Conservation (phyloP, 352 stramenopile genomes). For the Globisporangium splendens region DNA sequence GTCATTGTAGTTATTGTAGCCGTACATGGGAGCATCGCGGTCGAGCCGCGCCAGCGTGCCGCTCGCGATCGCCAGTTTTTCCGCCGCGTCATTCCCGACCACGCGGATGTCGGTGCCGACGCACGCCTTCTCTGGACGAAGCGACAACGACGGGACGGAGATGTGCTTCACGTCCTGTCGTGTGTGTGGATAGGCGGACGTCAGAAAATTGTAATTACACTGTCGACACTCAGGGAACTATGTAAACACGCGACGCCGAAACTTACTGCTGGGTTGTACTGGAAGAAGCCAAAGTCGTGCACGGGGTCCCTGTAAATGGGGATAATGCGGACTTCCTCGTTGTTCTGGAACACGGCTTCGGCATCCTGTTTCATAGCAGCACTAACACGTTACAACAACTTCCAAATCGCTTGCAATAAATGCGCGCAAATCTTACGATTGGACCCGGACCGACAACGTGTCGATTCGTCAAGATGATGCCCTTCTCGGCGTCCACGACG, state of each 20-base stretch:
- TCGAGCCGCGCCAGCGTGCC: constrained; percentile 90
- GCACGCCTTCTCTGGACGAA: constrained; percentile 79
- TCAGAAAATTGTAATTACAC: neutral
- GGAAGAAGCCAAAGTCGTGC: constrained; percentile 93
- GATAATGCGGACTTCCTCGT: constrained; percentile 91
- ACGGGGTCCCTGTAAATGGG: constrained; percentile 91
- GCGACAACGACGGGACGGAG: constrained; percentile 64
- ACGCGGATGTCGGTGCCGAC: constrained; percentile 93
- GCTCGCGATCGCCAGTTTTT: constrained; percentile 90
- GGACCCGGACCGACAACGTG: constrained; percentile 87
- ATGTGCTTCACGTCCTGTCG: constrained; percentile 83
- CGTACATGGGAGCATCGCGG: constrained; percentile 87
- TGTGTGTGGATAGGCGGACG: neutral
- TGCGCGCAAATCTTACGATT: constrained; percentile 40
- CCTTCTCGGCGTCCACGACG: constrained; percentile 88
- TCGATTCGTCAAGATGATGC: constrained; percentile 92
- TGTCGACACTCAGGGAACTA: too few relatives aligned
- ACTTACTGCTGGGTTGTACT: constrained; percentile 79
- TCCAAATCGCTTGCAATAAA: neutral
- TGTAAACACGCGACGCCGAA: neutral
- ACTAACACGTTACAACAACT: constrained; percentile 6
- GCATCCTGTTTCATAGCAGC: constrained; percentile 47
- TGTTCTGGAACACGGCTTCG: constrained; percentile 92
- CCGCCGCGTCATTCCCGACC: constrained; percentile 90
- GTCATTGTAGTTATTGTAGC: constrained; percentile 90